Evolutionary conservation across 2,329 filamentous ascomycete species (phyloP).

Genomic region (Botrytis hyacinthi): DNA sequence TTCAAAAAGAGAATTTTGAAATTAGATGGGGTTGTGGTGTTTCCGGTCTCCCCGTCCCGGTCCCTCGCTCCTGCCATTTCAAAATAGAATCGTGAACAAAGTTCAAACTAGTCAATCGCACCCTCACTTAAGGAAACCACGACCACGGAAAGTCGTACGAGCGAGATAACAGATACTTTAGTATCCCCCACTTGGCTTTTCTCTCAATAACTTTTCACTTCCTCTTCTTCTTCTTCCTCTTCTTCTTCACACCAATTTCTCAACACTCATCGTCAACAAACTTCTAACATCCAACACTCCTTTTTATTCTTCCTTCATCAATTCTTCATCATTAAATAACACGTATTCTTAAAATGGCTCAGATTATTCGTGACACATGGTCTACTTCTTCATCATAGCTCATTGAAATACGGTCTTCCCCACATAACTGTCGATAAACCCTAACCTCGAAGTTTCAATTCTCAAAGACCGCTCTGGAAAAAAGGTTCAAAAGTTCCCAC

Average conservation of each 20-base stretch:
- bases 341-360: not conserved
- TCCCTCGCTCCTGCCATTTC: not conserved
- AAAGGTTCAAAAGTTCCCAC: not conserved
- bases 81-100: not conserved
- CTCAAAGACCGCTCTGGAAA: not conserved
- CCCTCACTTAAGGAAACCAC: not conserved
- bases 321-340: not conserved
- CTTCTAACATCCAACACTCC: not conserved
- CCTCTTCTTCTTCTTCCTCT: not conserved
- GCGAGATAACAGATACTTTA: not conserved
- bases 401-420: not conserved
- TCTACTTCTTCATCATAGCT: slow-evolving; percentile 13
- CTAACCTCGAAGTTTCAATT: not conserved
- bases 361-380: not conserved
- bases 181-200: not conserved
- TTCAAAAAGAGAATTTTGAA: not conserved
- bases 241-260: not conserved
- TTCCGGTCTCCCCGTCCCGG: not conserved
- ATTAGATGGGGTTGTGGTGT: not conserved
- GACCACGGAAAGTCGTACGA: not conserved
- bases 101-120: not conserved
- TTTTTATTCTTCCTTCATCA: not conserved
- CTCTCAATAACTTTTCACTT: not conserved
- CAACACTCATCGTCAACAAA: not conserved
- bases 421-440: not conserved